Conservation (phyloP, 108 stramenopile genomes). For the Nitzschia sp. region DNA sequence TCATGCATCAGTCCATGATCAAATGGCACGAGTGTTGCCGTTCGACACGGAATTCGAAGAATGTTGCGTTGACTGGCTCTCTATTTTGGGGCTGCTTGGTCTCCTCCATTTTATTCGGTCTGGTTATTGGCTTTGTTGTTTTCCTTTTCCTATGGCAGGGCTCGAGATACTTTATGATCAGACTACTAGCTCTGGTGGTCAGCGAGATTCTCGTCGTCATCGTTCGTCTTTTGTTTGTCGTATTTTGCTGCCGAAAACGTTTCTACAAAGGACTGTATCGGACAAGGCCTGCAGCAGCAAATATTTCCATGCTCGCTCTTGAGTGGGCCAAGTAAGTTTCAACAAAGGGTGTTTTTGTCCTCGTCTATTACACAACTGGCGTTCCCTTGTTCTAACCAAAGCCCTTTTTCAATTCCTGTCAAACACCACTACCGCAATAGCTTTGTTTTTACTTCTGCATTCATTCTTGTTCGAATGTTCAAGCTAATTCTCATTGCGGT, state of each 20-base stretch:
- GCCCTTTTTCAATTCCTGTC: neutral
- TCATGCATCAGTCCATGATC: no score
- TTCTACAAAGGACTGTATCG: conserved; percentile 24
- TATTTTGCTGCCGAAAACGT: neutral
- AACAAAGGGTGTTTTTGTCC: neutral
- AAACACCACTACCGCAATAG: neutral
- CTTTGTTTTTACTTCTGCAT: conserved; percentile 5
- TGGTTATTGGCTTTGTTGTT: neutral
- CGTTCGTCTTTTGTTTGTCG: neutral
- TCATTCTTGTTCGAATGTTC: conserved; percentile 23
- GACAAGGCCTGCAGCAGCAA: conserved; percentile 17
- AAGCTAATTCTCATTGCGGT: conserved; percentile 26
- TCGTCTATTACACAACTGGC: neutral
- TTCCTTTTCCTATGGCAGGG: neutral
- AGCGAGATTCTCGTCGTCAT: neutral
- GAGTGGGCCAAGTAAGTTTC: conserved; percentile 23
- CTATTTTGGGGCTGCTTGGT: neutral
- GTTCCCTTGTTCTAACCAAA: neutral
- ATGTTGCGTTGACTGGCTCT: neutral
- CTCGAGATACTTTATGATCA: neutral
- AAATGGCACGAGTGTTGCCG: no score
- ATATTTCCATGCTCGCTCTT: conserved; percentile 10
- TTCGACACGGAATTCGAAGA: no score
- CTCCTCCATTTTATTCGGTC: conserved; percentile 4
- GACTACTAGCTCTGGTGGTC: neutral